Base-by-base conservation (phyloP, 2,329 filamentous ascomycete genomes). In the Thermochaetoides dissita region DNA sequence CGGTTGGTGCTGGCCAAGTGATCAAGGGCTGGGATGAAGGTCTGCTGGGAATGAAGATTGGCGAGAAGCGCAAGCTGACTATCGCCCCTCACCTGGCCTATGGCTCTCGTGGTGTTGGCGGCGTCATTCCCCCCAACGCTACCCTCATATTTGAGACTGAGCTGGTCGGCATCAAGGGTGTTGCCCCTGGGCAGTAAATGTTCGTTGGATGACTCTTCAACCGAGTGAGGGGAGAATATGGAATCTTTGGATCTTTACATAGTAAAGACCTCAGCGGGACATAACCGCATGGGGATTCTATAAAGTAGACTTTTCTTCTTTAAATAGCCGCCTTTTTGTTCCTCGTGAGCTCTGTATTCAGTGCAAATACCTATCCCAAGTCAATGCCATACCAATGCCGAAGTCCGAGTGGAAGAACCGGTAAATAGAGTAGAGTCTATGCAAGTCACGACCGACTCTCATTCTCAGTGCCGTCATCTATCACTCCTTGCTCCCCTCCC, bases 21-120 rank as follows among this genome's bases (percentile, higher is more conserved):
- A 55, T 55, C 48, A 46, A 52, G 49, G 53, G 53, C 44, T 55
- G 53, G 53, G 53, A 55, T 10, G 43, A 52, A 46, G 53, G 53
- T 33, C 51, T 55, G 12, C 45, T 54, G 11, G 51, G 51, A 45
- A 55, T 55, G 53, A 53, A 55, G 51, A 36, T 53, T 17, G 53
- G 53, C 40, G 53, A 55, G 51, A 50, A 54, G 53, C 53, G 53
- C 50, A 53, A 47, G 46, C 51, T 55, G 30, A 53, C 48, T 42
- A 55, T 55, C 41, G 12, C 40, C 10, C 51, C 53, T 10, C 7
- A 45, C 10, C 47, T 55, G 8, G 53, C 37, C 45, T 55, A 55
- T 36, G 53, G 53, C 40, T 28, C 33, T 34, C 46, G 46, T 32
- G 50, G 43, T 33, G 48, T 43, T 32, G 50, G 50, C 36, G 41